Percentiles rank a stretch among this genome's conserved stretches.
phyloP scores from a whole-genome alignment of 345 rosid species.

The Pistacia integerrima region DNA sequence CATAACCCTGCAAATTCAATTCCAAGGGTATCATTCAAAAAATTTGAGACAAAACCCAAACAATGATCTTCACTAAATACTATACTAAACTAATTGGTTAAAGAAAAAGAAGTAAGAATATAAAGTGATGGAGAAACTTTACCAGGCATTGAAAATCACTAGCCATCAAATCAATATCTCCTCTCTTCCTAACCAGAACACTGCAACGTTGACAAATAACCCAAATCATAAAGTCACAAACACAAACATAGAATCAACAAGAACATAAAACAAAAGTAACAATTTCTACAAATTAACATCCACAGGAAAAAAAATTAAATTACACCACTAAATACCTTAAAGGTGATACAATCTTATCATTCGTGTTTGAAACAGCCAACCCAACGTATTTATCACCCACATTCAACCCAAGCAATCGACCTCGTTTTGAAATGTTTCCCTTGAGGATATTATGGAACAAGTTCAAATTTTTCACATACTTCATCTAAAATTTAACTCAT shows the following conservation, averaged over 20 bases:
- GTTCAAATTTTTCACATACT: slow-evolving; percentile 58
- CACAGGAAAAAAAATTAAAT: too few species aligned
- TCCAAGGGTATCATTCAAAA: too few species aligned
- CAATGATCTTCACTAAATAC: background rate
- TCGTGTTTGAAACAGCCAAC: slow-evolving; percentile 62
- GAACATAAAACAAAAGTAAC: background rate
- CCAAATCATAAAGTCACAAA: background rate
- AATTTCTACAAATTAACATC: too few species aligned
- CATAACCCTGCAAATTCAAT: too few species aligned
- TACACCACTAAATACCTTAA: slow-evolving; percentile 45
- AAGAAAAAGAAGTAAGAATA: background rate
- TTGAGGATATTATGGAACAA: slow-evolving; percentile 52
- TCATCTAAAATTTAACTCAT: slow-evolving; percentile 42
- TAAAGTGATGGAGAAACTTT: slow-evolving; percentile 24
- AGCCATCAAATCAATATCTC: slow-evolving; percentile 66
- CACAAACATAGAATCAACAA: background rate
- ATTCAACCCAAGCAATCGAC: slow-evolving; percentile 76
- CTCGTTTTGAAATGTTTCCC: slow-evolving; percentile 32
- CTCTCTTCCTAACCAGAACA: slow-evolving; percentile 68
- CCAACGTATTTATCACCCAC: slow-evolving; percentile 92
- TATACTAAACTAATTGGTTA: too few species aligned
- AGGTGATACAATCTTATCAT: slow-evolving; percentile 57
- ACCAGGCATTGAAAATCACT: slow-evolving; percentile 70
- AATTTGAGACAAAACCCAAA: background rate
- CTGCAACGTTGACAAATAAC: slow-evolving; percentile 36